phyloP scores from a whole-genome alignment of 768 basidiomycete species.

The Suillus lakei region DNA sequence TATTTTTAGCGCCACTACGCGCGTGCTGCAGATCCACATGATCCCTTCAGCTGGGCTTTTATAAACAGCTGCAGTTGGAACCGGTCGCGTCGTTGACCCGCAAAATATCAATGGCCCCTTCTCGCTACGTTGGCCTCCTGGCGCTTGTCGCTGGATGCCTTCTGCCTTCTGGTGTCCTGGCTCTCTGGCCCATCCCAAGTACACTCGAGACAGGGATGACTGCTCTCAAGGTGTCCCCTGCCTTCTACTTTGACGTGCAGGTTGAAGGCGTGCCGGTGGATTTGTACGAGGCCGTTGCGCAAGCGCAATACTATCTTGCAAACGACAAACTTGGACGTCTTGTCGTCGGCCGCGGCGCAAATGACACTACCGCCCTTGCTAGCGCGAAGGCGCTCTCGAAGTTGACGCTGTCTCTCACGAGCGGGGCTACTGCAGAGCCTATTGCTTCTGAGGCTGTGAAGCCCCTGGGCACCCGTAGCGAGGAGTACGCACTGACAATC shows the following conservation, averaged over 20 bases:
- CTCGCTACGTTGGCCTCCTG: conserved; percentile 13
- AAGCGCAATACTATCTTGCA: conserved; percentile 34
- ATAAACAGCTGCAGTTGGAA: neutral
- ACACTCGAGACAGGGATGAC: conserved; percentile 29
- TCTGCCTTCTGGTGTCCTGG: conserved; percentile 11
- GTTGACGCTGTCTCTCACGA: conserved; percentile 32
- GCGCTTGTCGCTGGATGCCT: conserved; percentile 15
- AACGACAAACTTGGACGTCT: conserved; percentile 45
- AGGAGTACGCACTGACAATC: conserved; percentile 48
- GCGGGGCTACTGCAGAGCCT: conserved; percentile 20
- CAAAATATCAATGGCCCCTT: conserved; percentile 11
- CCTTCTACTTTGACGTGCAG: conserved; percentile 34
- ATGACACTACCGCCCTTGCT: conserved; percentile 32
- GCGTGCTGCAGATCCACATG: neutral
- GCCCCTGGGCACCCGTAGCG: conserved; percentile 43
- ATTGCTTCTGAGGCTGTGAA: conserved; percentile 43
- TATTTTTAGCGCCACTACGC: conserved; percentile 1
- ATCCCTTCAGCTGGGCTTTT: neutral
- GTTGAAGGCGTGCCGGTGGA: conserved; percentile 35
- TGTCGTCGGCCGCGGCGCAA: conserved; percentile 44
- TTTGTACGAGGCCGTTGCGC: conserved; percentile 37
- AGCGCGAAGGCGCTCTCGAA: conserved; percentile 29
- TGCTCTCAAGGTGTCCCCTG: conserved; percentile 27
- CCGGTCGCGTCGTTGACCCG: too few relatives aligned
- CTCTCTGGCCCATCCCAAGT: conserved; percentile 40